phyloP scores from a whole-genome alignment of 2,329 filamentous ascomycete species.

The Fusarium sp. region DNA sequence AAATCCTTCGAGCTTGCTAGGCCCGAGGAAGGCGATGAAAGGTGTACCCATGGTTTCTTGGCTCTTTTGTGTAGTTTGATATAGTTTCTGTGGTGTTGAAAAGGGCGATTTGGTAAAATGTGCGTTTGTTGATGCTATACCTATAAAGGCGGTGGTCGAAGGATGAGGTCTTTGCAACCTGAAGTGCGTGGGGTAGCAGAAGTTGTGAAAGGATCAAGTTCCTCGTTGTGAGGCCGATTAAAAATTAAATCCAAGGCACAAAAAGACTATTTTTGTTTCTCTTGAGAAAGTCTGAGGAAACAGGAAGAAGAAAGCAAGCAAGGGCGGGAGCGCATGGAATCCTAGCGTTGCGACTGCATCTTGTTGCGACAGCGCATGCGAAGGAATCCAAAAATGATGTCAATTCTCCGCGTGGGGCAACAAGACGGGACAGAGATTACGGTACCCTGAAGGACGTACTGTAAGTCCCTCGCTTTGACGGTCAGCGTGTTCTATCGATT shows the following conservation, averaged over 20 bases:
- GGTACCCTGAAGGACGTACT: conserved; percentile 16
- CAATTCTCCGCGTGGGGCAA: conserved; percentile 32
- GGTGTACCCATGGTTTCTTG: conserved; percentile 63
- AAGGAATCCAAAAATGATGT: conserved; percentile 36
- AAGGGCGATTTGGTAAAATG: neutral
- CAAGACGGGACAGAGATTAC: conserved; percentile 2
- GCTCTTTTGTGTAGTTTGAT: neutral
- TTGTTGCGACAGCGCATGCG: neutral
- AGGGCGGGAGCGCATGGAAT: neutral
- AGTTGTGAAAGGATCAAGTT: conserved; percentile 14
- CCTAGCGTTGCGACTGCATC: neutral
- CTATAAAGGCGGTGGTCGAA: neutral
- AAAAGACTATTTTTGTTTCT: neutral
- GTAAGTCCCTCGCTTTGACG: conserved; percentile 9
- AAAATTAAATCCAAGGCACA: neutral
- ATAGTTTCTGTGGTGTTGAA: neutral
- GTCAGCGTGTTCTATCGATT: conserved; percentile 26
- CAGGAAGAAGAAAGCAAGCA: neutral
- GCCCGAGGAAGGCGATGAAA: conserved; percentile 65
- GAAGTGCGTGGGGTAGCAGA: neutral
- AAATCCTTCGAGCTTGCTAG: conserved; percentile 66
- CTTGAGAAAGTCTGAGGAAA: neutral
- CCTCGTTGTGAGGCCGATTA: neutral
- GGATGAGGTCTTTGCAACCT: neutral
- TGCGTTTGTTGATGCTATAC: neutral